Evolutionary conservation across 2,329 filamentous ascomycete species (phyloP).

Genomic region (Cladophialophora exuberans): DNA sequence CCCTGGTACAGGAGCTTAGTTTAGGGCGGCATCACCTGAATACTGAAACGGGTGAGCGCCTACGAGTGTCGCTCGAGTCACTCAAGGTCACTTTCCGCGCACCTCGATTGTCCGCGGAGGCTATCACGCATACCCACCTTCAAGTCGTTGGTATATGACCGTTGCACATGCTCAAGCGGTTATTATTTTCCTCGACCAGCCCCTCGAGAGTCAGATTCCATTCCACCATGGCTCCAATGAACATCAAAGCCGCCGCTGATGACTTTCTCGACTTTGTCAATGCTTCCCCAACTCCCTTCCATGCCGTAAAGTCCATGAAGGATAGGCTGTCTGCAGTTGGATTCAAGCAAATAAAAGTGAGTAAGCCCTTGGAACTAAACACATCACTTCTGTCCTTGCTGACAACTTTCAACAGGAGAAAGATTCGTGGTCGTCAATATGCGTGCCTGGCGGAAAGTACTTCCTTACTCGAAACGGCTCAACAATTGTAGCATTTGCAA

Average conservation of each 20-base stretch:
- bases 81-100: no score
- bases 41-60: no score
- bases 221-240: slow-evolving; percentile 36
- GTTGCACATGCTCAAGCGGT: slow-evolving; percentile 24
- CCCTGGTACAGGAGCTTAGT: no score
- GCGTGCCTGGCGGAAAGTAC: slow-evolving; percentile 90
- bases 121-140: no score
- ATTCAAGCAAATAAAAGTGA: slow-evolving; percentile 78
- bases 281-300: slow-evolving; percentile 91
- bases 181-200: slow-evolving; percentile 5
- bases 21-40: no score
- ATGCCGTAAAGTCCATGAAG: slow-evolving; percentile 82
- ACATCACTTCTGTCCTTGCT: neutral
- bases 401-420: slow-evolving; percentile 62
- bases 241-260: slow-evolving; percentile 57
- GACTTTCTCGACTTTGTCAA: slow-evolving; percentile 95
- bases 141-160: neutral
- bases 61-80: no score
- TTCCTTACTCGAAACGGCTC: slow-evolving; percentile 93
- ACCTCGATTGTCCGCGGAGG: no score
- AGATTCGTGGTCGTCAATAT: slow-evolving; percentile 79
- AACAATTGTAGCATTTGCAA: slow-evolving; percentile 88
- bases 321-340: slow-evolving; percentile 78
- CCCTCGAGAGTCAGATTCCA: slow-evolving; percentile 11
- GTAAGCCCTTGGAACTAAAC: neutral